Base-by-base conservation (phyloP, 2,329 filamentous ascomycete species). In the Botrytis squamosa region DNA sequence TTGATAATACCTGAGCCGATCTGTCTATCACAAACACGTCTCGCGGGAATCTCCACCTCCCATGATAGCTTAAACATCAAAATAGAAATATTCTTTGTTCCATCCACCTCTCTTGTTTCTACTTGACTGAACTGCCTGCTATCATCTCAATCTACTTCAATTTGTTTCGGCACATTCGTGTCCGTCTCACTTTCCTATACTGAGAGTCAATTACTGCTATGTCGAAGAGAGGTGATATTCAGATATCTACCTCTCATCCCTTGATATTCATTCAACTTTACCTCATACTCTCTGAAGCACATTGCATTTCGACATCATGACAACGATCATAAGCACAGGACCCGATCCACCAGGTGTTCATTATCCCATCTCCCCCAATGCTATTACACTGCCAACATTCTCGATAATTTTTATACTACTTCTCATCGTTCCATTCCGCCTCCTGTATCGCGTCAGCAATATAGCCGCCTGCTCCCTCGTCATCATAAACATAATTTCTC, bases 361-460 rank as follows among this genome's bases (percentile, higher is more conserved):
- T 42, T 55, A 64, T 40, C 36, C 68, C 72, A 49, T 70, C 76
- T 52, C 69, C 3, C 74, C 44, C 59, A 80, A 81, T 67, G 82
- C 83, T 8, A 80, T 85, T 67, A 76, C 79, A 22, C 80, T 91
- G 52, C 85, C 88, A 1, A 76, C 84, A 22, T 80, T 90, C 38
- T 84, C 86, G 25, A 80, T 85, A 33, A 76, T 89, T 38, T 81
- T 86, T 25, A 82, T 88, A 64, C 75, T 89, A 36, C 82, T 90
- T 69, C 85, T 86, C 77, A 83, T 88, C 52, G 84, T 88, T 10
- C 88, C 90, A 4, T 80, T 92, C 71, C 79, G 86, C 72, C 88
- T 90, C 84, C 90, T 92, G 80, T 83, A 85, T 74, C 85, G 85
- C 70, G 88, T 90, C 76, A 84, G 85, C 73, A 93, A 92, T 80